These are phyloP conservation scores for Hypoxylon fragiforme DNA, from an alignment of 495 filamentous ascomycete genomes.

Conservation along the genomic window DNA sequence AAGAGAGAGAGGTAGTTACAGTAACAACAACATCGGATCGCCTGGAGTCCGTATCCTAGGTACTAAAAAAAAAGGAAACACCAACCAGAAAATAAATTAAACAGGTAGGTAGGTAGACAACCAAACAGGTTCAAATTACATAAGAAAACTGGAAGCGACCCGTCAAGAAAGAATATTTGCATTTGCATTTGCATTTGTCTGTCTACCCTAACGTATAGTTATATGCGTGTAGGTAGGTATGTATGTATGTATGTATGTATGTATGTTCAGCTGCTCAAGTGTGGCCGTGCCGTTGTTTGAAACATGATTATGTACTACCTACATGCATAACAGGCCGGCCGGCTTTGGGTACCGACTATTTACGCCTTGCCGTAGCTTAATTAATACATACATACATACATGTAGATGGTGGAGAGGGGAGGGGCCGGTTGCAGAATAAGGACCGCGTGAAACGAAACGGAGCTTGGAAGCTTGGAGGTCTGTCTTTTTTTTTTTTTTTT, in stretches of 20 bases:
- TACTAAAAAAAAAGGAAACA: not conserved
- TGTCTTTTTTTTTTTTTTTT: too few relatives aligned
- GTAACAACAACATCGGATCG: too few relatives aligned
- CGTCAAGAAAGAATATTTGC: constrained; percentile 20
- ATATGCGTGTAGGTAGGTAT: too few relatives aligned
- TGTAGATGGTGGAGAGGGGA: not conserved
- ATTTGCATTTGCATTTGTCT: too few relatives aligned
- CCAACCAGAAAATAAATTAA: not conserved
- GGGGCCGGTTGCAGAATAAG: constrained; percentile 17
- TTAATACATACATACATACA: not conserved
- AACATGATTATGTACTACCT: too few relatives aligned
- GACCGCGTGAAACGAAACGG: constrained; percentile 30
- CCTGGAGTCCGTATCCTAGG: not conserved
- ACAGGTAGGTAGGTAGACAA: too few relatives aligned
- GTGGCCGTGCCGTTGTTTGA: constrained; percentile 30
- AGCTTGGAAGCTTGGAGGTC: constrained; percentile 23
- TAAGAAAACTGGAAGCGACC: constrained; percentile 21
- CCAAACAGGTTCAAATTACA: too few relatives aligned
- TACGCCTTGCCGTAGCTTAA: not conserved
- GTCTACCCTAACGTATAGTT: too few relatives aligned
- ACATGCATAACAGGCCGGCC: too few relatives aligned
- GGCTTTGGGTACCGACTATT: too few relatives aligned
- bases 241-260: too few relatives aligned
- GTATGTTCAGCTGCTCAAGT: constrained; percentile 9
- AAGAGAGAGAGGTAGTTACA: too few relatives aligned